Conservation (phyloP, 257 asterid species). For the Nicotiana paniculata region DNA sequence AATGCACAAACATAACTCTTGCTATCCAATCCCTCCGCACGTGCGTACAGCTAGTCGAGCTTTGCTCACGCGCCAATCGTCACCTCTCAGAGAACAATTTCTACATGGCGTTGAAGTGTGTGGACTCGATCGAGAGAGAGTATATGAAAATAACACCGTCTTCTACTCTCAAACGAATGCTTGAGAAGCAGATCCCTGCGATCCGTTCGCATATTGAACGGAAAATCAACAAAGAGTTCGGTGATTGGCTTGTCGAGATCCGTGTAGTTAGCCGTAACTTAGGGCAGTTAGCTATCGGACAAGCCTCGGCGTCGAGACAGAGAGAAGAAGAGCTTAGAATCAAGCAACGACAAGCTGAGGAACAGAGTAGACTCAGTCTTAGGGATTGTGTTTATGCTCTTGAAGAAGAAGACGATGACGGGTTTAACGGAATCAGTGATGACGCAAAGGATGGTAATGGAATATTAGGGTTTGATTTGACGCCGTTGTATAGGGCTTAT, state of each 20-base stretch:
- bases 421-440: slow-evolving; percentile 36
- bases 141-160: slow-evolving; percentile 56
- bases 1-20: slow-evolving; percentile 52
- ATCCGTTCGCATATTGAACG: slow-evolving; percentile 74
- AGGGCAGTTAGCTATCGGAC: slow-evolving; percentile 97
- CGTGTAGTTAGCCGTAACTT: slow-evolving; percentile 75
- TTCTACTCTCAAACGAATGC: slow-evolving; percentile 54
- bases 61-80: slow-evolving; percentile 62
- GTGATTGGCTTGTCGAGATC: slow-evolving; percentile 96
- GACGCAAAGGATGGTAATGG: slow-evolving; percentile 41
- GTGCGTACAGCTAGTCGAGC: slow-evolving; percentile 57
- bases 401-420: slow-evolving; percentile 83
- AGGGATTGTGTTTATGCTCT: slow-evolving; percentile 82
- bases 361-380: slow-evolving; percentile 83
- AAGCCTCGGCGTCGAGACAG: slow-evolving; percentile 92
- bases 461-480: slow-evolving; percentile 67
- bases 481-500: slow-evolving; percentile 77
- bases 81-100: slow-evolving; percentile 56
- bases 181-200: slow-evolving; percentile 95
- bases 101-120: slow-evolving; percentile 84
- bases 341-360: slow-evolving; percentile 96
- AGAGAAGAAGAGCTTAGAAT: slow-evolving; percentile 88
- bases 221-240: slow-evolving; percentile 72
- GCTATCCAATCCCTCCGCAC: slow-evolving; percentile 64
- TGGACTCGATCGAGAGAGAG: slow-evolving; percentile 66